phyloP scores from a whole-genome alignment of 208 protist species.

The Acanthamoeba triangularis region DNA sequence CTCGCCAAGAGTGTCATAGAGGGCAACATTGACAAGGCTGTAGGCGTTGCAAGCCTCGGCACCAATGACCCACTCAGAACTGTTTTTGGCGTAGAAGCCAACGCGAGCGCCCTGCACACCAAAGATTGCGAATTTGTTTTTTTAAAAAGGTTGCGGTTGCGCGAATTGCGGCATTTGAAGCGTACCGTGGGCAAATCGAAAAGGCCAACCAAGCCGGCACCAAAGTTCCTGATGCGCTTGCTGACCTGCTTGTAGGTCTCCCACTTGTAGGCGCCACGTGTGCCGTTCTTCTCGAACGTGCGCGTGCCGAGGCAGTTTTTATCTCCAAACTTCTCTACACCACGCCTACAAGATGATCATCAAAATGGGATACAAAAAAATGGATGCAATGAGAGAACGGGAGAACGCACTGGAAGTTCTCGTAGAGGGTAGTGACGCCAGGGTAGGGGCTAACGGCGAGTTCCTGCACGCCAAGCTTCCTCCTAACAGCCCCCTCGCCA shows the following conservation, averaged over 20 bases:
- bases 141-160: neutral
- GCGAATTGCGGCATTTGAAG: neutral
- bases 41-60: slow-evolving; percentile 78
- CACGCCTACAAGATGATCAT: neutral
- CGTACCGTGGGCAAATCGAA: slow-evolving; percentile 10
- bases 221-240: slow-evolving; percentile 68
- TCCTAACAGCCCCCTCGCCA: neutral
- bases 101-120: neutral
- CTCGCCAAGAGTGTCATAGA: slow-evolving; percentile 89
- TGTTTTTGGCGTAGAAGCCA: slow-evolving; percentile 86
- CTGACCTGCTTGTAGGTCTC: slow-evolving; percentile 76
- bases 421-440: slow-evolving; percentile 73
- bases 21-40: slow-evolving; percentile 81
- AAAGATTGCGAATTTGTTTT: neutral
- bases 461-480: slow-evolving; percentile 18
- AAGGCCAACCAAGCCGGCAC: slow-evolving; percentile 52
- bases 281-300: slow-evolving; percentile 52
- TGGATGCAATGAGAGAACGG: neutral
- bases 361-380: neutral
- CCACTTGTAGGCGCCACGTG: slow-evolving; percentile 40
- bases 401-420: slow-evolving; percentile 75
- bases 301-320: slow-evolving; percentile 73
- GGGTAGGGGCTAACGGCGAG: slow-evolving; percentile 1
- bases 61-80: slow-evolving; percentile 84
- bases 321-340: slow-evolving; percentile 45